Conservation (phyloP, 805 yeast species). For the Lachancea waltii region DNA sequence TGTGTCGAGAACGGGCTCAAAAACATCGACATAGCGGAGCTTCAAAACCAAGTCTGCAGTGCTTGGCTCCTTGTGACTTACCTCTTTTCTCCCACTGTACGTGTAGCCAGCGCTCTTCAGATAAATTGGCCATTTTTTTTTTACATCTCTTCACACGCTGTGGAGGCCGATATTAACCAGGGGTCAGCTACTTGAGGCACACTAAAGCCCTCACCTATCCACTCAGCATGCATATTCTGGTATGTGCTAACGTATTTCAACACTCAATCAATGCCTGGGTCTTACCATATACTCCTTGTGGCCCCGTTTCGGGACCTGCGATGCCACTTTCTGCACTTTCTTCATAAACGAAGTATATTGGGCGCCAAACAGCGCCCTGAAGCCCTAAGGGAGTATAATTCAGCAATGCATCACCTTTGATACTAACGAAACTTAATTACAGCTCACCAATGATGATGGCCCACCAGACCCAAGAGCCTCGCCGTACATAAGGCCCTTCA, state of each 20-base stretch:
- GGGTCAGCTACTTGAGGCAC: too few relatives aligned
- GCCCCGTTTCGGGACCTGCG: too few relatives aligned
- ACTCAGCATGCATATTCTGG: slow-evolving; percentile 12
- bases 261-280: too few relatives aligned
- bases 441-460: slow-evolving; percentile 90
- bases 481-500: slow-evolving; percentile 79
- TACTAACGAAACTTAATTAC: slow-evolving; percentile 2
- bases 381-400: too few relatives aligned
- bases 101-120: neutral
- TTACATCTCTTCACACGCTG: neutral
- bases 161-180: neutral
- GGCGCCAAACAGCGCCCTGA: too few relatives aligned
- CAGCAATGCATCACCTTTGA: neutral
- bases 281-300: too few relatives aligned
- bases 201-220: too few relatives aligned
- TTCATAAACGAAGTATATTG: too few relatives aligned
- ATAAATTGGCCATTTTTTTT: neutral
- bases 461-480: slow-evolving; percentile 76
- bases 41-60: too few relatives aligned
- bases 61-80: too few relatives aligned
- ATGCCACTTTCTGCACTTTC: too few relatives aligned
- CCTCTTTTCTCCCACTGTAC: neutral
- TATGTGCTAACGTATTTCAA: neutral
- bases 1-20: slow-evolving; percentile 42
- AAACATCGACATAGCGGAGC: slow-evolving; percentile 70